phyloP scores from a whole-genome alignment of 257 asterid genomes.

The Ehretia macrophylla region DNA sequence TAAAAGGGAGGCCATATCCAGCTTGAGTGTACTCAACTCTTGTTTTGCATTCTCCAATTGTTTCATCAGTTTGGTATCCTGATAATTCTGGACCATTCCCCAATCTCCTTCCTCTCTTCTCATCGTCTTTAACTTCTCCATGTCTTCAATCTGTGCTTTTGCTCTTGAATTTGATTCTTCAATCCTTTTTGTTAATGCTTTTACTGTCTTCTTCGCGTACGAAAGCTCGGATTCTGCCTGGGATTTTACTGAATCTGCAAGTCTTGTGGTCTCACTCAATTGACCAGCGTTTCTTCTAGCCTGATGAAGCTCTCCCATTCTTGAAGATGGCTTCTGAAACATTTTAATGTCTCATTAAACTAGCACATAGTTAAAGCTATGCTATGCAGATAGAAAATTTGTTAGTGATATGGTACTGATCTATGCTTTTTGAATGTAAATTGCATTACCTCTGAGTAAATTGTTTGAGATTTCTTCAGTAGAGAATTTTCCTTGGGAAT shows the following conservation, averaged over 20 bases:
- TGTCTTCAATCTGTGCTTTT: slow-evolving; percentile 25
- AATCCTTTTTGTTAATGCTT: slow-evolving; percentile 35
- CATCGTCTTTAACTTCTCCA: slow-evolving; percentile 41
- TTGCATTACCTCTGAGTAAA: slow-evolving; percentile 54
- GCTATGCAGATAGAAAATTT: too few relatives aligned
- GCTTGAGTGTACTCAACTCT: slow-evolving; percentile 66
- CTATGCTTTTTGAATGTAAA: too few relatives aligned
- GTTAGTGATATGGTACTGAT: too few relatives aligned
- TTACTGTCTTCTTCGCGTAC: slow-evolving; percentile 44
- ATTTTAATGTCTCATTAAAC: not conserved
- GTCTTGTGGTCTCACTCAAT: slow-evolving; percentile 27
- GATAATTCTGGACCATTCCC: slow-evolving; percentile 21
- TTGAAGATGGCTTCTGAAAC: slow-evolving; percentile 26
- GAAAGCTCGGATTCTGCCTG: slow-evolving; percentile 52
- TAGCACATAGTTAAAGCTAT: not conserved
- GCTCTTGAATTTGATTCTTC: slow-evolving; percentile 50
- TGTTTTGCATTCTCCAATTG: slow-evolving; percentile 60
- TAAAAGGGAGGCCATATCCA: slow-evolving; percentile 61
- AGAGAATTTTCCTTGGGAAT: slow-evolving; percentile 29
- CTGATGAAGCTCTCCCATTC: slow-evolving; percentile 48
- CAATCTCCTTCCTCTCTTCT: slow-evolving; percentile 26
- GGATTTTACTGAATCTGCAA: slow-evolving; percentile 31
- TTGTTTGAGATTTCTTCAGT: slow-evolving; percentile 23
- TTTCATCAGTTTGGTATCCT: slow-evolving; percentile 33
- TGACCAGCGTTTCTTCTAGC: slow-evolving; percentile 37